Evolutionary conservation across 2,329 filamentous ascomycete species (phyloP), one percentile per base, ranked within the genome.

Genomic region (Ascochyta fabae): DNA sequence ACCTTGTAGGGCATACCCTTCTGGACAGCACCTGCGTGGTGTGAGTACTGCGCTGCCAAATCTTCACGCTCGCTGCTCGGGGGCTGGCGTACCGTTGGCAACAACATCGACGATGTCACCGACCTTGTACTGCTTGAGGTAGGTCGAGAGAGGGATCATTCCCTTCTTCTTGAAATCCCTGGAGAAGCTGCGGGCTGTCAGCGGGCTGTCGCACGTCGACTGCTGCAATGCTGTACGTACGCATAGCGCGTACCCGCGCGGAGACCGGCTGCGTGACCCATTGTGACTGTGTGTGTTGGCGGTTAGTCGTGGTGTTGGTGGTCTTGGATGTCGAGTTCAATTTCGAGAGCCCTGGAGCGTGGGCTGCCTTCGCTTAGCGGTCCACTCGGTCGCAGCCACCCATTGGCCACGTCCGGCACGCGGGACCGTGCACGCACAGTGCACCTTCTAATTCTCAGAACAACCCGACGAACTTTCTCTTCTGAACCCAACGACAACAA

Each of bases 71-170:
- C 16, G 23, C 33, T 22, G 3, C n/a, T 64, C 67, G 73, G 39
- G 29, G 50, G 38, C 22, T 68, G 96, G 90, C 77, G 92, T 95
- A 89, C 93, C 95, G 85, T 99, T 98, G 78, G 90, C 91, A 84
- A 96, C 96, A 80, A 99, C 92, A 80, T 99, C 95, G 77, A 99
- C 95, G 74, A 98, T 97, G 78, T 99, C 95, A 81, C 95, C 95
- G 77, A 99, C 95, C 80, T 89, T 92, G 90, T 96, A 98, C 79
- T 91, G 86, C 81, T 88, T 88, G 76, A 99, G 85, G 87, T 98
- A 99, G 78, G 94, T 98, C 73, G 89, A 92, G 77, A 98, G 85
- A 75, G 86, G 83, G 84, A 99, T 97, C 85, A 88, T 88, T 80
- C 95, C 95, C 86, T 93, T 92, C 85, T 96, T 84, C 83, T 95